Conservation (phyloP, 2,329 filamentous ascomycete species). For the Pseudopithomyces chartarum region DNA sequence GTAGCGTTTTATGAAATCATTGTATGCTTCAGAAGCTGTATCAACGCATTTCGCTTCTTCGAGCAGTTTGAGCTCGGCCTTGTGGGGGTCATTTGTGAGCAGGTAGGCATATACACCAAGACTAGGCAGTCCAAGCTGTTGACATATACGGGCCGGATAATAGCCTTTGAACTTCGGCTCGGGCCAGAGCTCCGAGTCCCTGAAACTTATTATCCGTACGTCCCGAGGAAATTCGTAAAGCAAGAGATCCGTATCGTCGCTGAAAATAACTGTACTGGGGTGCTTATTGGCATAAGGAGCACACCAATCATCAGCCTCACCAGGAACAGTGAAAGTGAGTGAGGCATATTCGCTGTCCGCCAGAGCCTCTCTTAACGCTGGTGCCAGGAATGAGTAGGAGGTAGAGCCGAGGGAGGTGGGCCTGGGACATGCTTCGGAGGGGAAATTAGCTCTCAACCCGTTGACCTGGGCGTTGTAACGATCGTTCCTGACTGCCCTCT, state of each 20-base stretch:
- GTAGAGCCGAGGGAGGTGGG: conserved; percentile 39
- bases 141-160: conserved; percentile 51
- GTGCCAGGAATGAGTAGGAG: conserved; percentile 73
- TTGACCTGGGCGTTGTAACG: conserved; percentile 63
- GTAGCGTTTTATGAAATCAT: conserved; percentile 40
- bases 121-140: conserved; percentile 50
- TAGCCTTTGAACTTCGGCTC: conserved; percentile 45
- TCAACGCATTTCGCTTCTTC: conserved; percentile 28
- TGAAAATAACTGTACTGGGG: conserved; percentile 69
- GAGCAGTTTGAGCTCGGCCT: conserved; percentile 33
- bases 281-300: conserved; percentile 64
- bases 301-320: conserved; percentile 85
- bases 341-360: conserved; percentile 48
- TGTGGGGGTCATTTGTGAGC: conserved; percentile 40
- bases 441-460: conserved; percentile 48
- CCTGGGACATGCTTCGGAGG: conserved; percentile 30
- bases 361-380: conserved; percentile 75
- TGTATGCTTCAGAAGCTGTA: conserved; percentile 23
- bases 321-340: conserved; percentile 68
- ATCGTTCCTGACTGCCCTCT: conserved; percentile 66
- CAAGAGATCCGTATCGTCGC: conserved; percentile 86
- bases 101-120: conserved; percentile 49
- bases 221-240: conserved; percentile 69
- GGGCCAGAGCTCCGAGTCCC: conserved; percentile 59
- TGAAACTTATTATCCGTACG: conserved; percentile 71